A percentile compares a stretch with the other conserved stretches of the same genome.
phyloP scores from a whole-genome alignment of 1,139 yeast genomes.

The Saccharomycopsis phalli region DNA sequence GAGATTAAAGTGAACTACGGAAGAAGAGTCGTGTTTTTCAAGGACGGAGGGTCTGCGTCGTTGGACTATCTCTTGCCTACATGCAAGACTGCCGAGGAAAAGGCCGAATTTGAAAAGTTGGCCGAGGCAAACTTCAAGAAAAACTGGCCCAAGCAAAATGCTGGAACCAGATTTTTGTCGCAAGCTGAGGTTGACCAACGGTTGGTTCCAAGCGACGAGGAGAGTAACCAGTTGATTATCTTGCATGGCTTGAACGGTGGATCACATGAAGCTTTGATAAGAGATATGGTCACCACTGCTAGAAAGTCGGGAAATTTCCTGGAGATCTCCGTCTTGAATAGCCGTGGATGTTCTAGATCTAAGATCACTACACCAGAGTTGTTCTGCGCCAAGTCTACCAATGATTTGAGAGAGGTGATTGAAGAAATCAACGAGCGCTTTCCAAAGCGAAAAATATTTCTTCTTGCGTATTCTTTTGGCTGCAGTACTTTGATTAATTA shows the following conservation, averaged over 20 bases:
- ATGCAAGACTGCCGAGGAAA: conserved; percentile 39
- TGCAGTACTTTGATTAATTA: conserved; percentile 72
- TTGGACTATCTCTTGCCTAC: conserved; percentile 62
- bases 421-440: conserved; percentile 42
- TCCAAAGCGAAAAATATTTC: conserved; percentile 68
- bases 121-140: conserved; percentile 42
- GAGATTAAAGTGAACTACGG: conserved; percentile 62
- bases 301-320: conserved; percentile 28
- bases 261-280: conserved; percentile 78
- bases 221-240: conserved; percentile 47
- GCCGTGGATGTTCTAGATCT: conserved; percentile 84
- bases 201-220: conserved; percentile 25
- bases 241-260: conserved; percentile 91
- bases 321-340: conserved; percentile 67
- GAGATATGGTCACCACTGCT: conserved; percentile 39
- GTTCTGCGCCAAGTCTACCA: conserved; percentile 68
- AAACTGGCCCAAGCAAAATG: conserved; percentile 67
- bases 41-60: conserved; percentile 62
- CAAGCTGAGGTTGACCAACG: conserved; percentile 39
- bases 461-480: conserved; percentile 86
- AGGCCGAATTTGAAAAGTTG: conserved; percentile 40
- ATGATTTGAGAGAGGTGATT: conserved; percentile 57
- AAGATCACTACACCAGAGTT: conserved; percentile 66
- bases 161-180: conserved; percentile 65
- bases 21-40: conserved; percentile 53